Evolutionary conservation across 306 rosid species (phyloP).

Genomic region (Trifolium repens): DNA sequence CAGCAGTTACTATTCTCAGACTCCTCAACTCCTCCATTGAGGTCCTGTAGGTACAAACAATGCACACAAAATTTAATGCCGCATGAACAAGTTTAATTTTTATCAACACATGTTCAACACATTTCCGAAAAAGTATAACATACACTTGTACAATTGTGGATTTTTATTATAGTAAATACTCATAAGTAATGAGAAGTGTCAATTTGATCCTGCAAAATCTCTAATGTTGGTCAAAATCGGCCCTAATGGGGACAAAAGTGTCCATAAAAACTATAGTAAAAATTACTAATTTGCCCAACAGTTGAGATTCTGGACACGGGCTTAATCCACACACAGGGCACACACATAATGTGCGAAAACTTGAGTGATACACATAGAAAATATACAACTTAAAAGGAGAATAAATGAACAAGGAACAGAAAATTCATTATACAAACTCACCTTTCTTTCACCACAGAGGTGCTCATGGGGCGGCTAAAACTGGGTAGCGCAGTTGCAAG

Average conservation of each 20-base stretch:
- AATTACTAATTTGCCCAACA: background rate
- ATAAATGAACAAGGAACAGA: background rate
- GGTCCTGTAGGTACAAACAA: slow-evolving; percentile 60
- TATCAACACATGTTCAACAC: background rate
- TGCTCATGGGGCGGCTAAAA: slow-evolving; percentile 68
- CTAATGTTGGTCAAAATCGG: background rate
- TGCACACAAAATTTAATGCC: background rate
- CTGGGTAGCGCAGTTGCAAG: slow-evolving; percentile 56
- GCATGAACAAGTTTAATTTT: background rate
- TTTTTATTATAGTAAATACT: too few relatives aligned
- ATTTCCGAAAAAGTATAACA: too few relatives aligned
- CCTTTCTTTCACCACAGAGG: slow-evolving; percentile 73
- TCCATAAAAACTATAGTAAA: background rate
- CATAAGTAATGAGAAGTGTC: background rate
- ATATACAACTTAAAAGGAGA: background rate
- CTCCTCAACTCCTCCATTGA: slow-evolving; percentile 64
- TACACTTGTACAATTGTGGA: too few relatives aligned
- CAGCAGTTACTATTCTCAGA: slow-evolving; percentile 78
- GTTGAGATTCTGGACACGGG: background rate
- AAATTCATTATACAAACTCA: slow-evolving; percentile 20
- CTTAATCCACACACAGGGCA: background rate
- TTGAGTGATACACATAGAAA: background rate
- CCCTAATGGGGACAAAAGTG: background rate
- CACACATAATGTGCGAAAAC: slow-evolving; percentile 9
- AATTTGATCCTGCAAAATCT: background rate